Conservation (phyloP, 2,329 filamentous ascomycete species). For the Acrocalymma vagum region DNA sequence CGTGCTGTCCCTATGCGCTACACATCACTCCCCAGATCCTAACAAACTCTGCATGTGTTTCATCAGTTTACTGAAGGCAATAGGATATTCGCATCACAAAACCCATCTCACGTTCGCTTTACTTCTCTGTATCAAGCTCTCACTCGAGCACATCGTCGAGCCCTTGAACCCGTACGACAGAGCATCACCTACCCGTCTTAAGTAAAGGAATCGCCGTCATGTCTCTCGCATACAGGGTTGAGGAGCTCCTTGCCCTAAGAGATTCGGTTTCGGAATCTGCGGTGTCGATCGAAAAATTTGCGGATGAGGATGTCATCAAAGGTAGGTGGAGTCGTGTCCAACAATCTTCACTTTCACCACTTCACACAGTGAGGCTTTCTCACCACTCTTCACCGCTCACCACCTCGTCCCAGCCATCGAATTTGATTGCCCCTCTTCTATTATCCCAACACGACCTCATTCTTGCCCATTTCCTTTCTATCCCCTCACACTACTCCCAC, state of each 20-base stretch:
- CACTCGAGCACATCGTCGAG: conserved; percentile 14
- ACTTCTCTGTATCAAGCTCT: conserved; percentile 18
- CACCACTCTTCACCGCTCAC: not conserved
- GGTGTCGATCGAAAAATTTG: conserved; percentile 52
- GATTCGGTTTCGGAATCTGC: conserved; percentile 52
- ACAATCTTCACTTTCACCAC: conserved; percentile 18
- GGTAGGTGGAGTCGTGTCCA: conserved; percentile 44
- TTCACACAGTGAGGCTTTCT: not conserved
- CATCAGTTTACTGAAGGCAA: conserved; percentile 8
- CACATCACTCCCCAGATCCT: not conserved
- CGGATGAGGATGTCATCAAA: conserved; percentile 52
- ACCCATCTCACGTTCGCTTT: conserved; percentile 43
- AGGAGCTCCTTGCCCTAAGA: conserved; percentile 51
- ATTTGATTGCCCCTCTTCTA: too few relatives aligned
- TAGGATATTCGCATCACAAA: conserved; percentile 49
- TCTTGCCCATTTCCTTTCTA: too few relatives aligned
- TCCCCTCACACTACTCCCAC: not conserved
- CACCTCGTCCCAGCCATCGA: not conserved
- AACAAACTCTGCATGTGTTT: not conserved
- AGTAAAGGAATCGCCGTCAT: conserved; percentile 24
- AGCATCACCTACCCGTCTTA: conserved; percentile 13
- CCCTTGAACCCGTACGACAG: conserved; percentile 8
- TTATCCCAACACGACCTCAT: too few relatives aligned
- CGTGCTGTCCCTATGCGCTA: not conserved
- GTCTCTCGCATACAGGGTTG: conserved; percentile 50